A percentile compares a stretch with the other conserved stretches of the same genome.
phyloP scores from a whole-genome alignment of 225 moss, liverwort and hornwort species.

The Physcomitrium patens region DNA sequence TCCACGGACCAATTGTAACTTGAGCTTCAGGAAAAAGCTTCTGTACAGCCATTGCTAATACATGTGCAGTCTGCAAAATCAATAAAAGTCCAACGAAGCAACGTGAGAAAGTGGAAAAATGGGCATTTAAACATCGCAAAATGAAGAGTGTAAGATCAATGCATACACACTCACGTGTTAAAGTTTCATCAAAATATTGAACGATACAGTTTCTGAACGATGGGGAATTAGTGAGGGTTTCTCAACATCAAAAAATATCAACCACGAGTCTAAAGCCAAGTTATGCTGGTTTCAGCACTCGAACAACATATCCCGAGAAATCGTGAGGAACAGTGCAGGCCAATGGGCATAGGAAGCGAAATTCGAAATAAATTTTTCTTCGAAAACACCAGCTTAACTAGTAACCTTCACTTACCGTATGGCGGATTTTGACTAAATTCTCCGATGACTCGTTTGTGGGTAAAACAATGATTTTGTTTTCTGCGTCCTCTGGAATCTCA shows the following conservation, averaged over 20 bases:
- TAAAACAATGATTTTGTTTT: constrained; percentile 62
- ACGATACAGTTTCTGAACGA: not conserved
- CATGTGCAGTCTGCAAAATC: constrained; percentile 83
- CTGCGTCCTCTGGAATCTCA: constrained; percentile 59
- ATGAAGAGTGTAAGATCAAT: not conserved
- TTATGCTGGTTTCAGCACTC: not conserved
- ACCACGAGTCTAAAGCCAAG: not conserved
- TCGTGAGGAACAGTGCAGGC: not conserved
- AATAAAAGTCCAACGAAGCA: constrained; percentile 20
- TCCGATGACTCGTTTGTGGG: constrained; percentile 89
- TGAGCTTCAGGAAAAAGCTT: constrained; percentile 94
- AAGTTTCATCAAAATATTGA: not conserved
- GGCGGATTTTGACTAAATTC: constrained; percentile 76
- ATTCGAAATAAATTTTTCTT: too few relatives aligned
- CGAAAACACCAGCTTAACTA: too few relatives aligned
- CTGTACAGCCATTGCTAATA: constrained; percentile 99
- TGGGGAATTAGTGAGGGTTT: not conserved
- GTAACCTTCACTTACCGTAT: constrained; percentile 60
- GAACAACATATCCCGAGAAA: not conserved
- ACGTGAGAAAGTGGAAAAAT: constrained; percentile 2
- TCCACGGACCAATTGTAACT: constrained; percentile 98
- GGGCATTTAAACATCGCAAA: constrained; percentile 7
- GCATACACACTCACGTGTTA: not conserved
- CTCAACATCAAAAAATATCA: not conserved
- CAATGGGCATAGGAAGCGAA: too few relatives aligned